phyloP scores from a whole-genome alignment of 2,329 filamentous ascomycete species.

The Claviceps pazoutovae region DNA sequence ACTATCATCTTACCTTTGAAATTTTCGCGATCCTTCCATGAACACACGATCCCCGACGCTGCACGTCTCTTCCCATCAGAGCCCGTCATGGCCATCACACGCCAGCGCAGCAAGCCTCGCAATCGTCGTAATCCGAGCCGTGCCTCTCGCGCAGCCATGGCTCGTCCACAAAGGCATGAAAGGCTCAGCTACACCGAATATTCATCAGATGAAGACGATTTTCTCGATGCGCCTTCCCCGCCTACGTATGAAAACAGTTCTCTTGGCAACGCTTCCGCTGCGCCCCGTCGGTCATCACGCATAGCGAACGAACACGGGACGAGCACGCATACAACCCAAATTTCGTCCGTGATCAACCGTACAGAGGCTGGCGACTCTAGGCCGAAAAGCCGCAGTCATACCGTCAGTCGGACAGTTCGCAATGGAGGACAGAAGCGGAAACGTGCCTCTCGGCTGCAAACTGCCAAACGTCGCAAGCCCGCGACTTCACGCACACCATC shows the following conservation, averaged over 20 bases:
- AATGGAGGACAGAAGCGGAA: conserved; percentile 10
- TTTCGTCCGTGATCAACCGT: neutral
- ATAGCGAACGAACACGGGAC: neutral
- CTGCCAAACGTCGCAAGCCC: conserved; percentile 8
- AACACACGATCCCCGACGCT: no score
- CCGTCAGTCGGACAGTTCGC: neutral
- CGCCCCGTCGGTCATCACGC: conserved; percentile 1
- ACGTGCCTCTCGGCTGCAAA: conserved; percentile 5
- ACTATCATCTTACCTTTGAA: neutral
- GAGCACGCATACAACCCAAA: neutral
- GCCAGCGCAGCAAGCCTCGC: neutral
- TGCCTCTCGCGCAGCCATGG: conserved; percentile 6
- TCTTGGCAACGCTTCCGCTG: neutral
- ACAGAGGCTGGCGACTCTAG: no score
- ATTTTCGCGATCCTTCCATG: no score
- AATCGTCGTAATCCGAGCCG: conserved; percentile 13
- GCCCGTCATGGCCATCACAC: conserved; percentile 15
- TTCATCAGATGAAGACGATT: conserved; percentile 1
- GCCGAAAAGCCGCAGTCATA: neutral
- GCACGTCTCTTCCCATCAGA: neutral
- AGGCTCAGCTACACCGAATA: conserved; percentile 6
- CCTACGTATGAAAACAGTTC: neutral
- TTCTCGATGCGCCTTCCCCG: neutral
- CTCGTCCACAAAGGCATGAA: conserved; percentile 2
- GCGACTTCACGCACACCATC: neutral